Conservation (phyloP, 2,329 filamentous ascomycete species). For the Epichloe scottii region DNA sequence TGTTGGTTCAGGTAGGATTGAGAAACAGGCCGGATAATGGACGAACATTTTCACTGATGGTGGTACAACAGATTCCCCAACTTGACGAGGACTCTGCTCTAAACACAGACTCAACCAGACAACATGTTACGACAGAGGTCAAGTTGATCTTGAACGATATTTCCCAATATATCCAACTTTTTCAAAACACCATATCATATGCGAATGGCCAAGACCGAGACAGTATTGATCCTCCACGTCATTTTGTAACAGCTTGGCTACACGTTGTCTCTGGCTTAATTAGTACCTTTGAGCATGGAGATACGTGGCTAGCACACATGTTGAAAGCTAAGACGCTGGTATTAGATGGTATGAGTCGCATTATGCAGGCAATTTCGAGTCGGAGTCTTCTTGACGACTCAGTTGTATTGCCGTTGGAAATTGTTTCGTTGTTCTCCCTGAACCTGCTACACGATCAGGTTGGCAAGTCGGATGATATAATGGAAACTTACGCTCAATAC, state of each 20-base stretch:
- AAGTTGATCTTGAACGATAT: conserved; percentile 11
- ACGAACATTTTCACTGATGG: neutral
- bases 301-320: conserved; percentile 18
- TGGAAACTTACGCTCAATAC: conserved; percentile 29
- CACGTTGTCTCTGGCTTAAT: conserved; percentile 27
- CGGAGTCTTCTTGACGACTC: conserved; percentile 22
- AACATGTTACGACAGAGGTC: conserved; percentile 6
- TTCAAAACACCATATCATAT: conserved; percentile 17
- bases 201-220: conserved; percentile 15
- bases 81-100: conserved; percentile 1
- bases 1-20: conserved; percentile 17
- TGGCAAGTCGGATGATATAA: conserved; percentile 24
- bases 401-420: conserved; percentile 28
- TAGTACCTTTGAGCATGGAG: conserved; percentile 11
- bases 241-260: conserved; percentile 29
- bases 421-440: conserved; percentile 27
- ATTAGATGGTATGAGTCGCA: conserved; percentile 22
- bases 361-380: conserved; percentile 21
- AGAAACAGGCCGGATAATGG: neutral
- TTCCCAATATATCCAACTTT: conserved; percentile 14
- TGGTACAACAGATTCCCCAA: conserved; percentile 6
- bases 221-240: conserved; percentile 21
- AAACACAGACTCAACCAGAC: neutral
- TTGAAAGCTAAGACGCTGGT: conserved; percentile 18
- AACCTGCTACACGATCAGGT: conserved; percentile 27